Base-by-base conservation (phyloP, 192 early-diverging fungal genomes). In the Diversispora eburnea region DNA sequence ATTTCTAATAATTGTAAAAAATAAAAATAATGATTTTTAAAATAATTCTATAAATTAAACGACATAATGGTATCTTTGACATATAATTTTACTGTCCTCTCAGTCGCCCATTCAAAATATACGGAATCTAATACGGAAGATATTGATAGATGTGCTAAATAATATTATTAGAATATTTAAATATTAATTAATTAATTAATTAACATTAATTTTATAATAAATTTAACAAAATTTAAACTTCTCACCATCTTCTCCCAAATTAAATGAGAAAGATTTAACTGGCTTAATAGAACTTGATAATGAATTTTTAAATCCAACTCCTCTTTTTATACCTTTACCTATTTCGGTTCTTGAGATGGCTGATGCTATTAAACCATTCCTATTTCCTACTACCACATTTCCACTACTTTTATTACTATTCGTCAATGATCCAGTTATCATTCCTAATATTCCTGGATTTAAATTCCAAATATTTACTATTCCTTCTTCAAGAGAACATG, bases 381-480 rank as follows among this genome's bases (percentile, higher is more conserved):
- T 54, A 17, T 54, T 54, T 17, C 51, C 12, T 54, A 17, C 10
- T 49, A 43, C 39, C 48, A 20, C 51, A 33, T 19, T 52, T 7
- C 25, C 10, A 41, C 33, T 48, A 19, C 59, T 46, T 10, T 42
- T 63, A 61, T 42, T 59, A 46, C 20, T 19, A 22, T 39, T 70
- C 19, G 47, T 56, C 70, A 15, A 73, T 61, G 67, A 69, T 22
- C 84, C 84, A 17, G 87, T 84, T 8, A 94, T 61, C 76, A 90
- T 87, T 8, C 89, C 90, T 51, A 95, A 84, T 20, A 95, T 87
- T 12, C 92, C 89, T 13, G 83, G 78, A 39, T 83, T 81, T 0
- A 90, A 84, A 64, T 94, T 91, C 90, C 90, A 95, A 47, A 95
- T 81, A 55, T 86, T 80, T 0, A 94, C 90, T 4, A 72, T 84